These are phyloP conservation scores for Piper longum DNA, from an alignment of 164 flowering plant genomes.

Conservation along the genomic window DNA sequence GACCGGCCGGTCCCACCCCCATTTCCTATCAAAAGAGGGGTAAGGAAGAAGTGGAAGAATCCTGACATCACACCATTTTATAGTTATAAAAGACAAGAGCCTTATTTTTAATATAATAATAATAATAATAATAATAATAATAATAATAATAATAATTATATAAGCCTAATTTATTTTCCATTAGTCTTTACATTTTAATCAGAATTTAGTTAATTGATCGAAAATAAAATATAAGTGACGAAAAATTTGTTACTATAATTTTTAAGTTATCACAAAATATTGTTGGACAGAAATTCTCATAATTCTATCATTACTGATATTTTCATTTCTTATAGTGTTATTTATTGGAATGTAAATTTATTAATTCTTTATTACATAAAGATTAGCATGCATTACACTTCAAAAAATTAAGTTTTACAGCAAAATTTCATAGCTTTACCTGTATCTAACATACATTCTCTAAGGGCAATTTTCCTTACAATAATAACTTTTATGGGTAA, in stretches of 20 bases:
- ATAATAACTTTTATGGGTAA: too few relatives aligned
- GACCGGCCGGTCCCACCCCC: background rate
- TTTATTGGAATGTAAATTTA: background rate
- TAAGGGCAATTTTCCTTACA: too few relatives aligned
- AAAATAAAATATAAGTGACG: too few relatives aligned
- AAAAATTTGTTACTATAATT: background rate
- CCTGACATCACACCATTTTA: slow-evolving; percentile 2
- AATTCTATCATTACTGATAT: background rate
- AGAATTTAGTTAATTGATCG: too few relatives aligned
- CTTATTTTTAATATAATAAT: background rate
- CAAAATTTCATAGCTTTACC: too few relatives aligned
- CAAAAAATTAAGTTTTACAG: too few relatives aligned
- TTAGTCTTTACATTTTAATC: too few relatives aligned
- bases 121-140: too few relatives aligned
- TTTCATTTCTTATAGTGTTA: background rate
- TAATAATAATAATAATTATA: too few relatives aligned
- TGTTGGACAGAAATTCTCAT: background rate
- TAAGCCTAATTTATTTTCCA: too few relatives aligned
- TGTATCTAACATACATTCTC: too few relatives aligned
- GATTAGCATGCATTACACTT: too few relatives aligned
- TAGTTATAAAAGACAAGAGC: slow-evolving; percentile 2
- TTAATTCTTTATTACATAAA: background rate
- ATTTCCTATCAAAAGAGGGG: background rate
- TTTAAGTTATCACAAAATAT: background rate
- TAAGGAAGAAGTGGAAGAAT: slow-evolving; percentile 1